These are phyloP conservation scores for Syncephalastrum monosporum DNA, from an alignment of 371 early-diverging fungal species.

Conservation along the genomic window DNA sequence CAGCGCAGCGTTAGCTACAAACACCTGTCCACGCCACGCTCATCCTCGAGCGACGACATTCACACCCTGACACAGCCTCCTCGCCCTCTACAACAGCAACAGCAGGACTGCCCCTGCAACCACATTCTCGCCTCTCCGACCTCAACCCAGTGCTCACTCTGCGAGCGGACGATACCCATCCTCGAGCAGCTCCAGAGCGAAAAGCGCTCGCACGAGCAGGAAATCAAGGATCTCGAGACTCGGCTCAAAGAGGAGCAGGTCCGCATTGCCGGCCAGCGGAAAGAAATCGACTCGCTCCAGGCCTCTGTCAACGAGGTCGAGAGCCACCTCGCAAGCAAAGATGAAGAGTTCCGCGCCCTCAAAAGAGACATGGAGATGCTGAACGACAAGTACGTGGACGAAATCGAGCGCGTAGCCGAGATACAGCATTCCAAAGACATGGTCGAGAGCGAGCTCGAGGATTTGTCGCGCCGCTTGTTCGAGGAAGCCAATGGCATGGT, in stretches of 20 bases:
- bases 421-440: conserved; percentile 86
- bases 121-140: conserved; percentile 29
- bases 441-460: conserved; percentile 91
- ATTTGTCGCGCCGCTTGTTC: conserved; percentile 83
- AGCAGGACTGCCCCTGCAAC: conserved; percentile 43
- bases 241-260: conserved; percentile 46
- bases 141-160: conserved; percentile 48
- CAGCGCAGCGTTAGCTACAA: not conserved
- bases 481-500: conserved; percentile 95
- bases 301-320: conserved; percentile 45
- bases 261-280: conserved; percentile 40
- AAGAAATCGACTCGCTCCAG: conserved; percentile 41
- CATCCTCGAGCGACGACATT: conserved; percentile 10
- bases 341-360: conserved; percentile 45
- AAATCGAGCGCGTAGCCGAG: conserved; percentile 88
- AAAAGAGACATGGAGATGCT: conserved; percentile 57
- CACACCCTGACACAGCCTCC: not conserved
- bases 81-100: not conserved
- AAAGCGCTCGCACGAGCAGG: conserved; percentile 41
- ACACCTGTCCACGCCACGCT: conserved; percentile 10
- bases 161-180: conserved; percentile 54
- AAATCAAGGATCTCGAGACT: conserved; percentile 39
- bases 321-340: conserved; percentile 42
- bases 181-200: conserved; percentile 51
- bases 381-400: conserved; percentile 76